phyloP scores from a whole-genome alignment of 306 rosid species.

The Dalbergia oliveri region DNA sequence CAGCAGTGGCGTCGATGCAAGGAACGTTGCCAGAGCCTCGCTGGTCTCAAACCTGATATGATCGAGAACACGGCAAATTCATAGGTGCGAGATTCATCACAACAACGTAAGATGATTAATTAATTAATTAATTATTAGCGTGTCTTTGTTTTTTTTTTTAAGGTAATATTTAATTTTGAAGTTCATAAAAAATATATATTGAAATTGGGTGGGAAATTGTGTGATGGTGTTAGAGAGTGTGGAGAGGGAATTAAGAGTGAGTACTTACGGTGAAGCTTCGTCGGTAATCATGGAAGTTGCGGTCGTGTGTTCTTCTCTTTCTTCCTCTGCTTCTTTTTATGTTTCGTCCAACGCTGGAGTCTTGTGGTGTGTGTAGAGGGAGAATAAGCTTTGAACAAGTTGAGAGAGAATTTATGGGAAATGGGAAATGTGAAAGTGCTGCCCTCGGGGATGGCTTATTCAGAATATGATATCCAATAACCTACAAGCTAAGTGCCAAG shows the following conservation, averaged over 20 bases:
- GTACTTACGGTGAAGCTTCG: slow-evolving; percentile 69
- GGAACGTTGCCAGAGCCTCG: slow-evolving; percentile 64
- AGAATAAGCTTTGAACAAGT: not conserved
- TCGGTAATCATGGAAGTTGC: slow-evolving; percentile 55
- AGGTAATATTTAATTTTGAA: not conserved
- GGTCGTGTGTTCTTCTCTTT: not conserved
- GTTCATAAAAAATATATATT: not conserved
- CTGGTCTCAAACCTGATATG: slow-evolving; percentile 69
- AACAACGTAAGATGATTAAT: not conserved
- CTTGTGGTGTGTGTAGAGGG: not conserved
- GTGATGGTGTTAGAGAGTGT: not conserved
- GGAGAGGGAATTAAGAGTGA: slow-evolving; percentile 4
- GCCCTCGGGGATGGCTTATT: not conserved
- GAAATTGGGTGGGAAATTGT: not conserved
- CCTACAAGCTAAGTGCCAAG: not conserved
- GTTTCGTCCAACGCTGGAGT: not conserved
- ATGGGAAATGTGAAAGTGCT: not conserved
- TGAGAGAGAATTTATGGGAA: not conserved
- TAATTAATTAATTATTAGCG: not conserved
- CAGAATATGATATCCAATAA: not conserved
- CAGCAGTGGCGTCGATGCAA: slow-evolving; percentile 74
- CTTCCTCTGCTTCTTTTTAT: not conserved
- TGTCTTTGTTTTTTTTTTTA: not conserved
- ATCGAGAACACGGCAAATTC: not conserved
- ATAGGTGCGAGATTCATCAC: too few species aligned